These are phyloP conservation scores for Cyberlindnera sargentensis DNA, from an alignment of 805 yeast genomes.

Conservation along the genomic window DNA sequence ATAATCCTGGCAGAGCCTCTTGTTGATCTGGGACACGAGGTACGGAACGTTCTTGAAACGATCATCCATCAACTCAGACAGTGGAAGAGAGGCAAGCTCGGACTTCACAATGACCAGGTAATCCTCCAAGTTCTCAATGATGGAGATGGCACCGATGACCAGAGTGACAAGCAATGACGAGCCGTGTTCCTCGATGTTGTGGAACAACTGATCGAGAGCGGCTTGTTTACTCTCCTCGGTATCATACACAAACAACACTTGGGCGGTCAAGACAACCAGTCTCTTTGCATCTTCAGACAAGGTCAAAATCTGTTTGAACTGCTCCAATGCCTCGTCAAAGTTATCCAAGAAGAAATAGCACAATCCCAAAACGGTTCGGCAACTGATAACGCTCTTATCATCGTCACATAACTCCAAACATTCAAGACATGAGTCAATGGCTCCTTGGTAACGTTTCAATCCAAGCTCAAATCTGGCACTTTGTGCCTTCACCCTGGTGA, in stretches of 20 bases:
- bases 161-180: constrained; percentile 60
- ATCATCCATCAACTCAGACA: constrained; percentile 44
- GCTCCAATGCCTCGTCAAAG: constrained; percentile 58
- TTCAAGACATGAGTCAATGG: constrained; percentile 54
- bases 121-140: constrained; percentile 55
- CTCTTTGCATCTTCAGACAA: constrained; percentile 51
- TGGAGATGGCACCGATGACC: constrained; percentile 72
- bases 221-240: constrained; percentile 72
- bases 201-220: constrained; percentile 76
- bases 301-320: constrained; percentile 58
- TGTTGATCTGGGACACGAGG: constrained; percentile 45
- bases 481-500: constrained; percentile 58
- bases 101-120: constrained; percentile 54
- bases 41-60: constrained; percentile 48
- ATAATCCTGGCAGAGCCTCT: constrained; percentile 27
- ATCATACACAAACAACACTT: constrained; percentile 72
- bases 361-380: constrained; percentile 66
- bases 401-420: constrained; percentile 42
- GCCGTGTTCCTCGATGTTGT: constrained; percentile 56
- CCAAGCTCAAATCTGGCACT: constrained; percentile 70
- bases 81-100: constrained; percentile 50
- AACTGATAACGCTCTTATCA: constrained; percentile 39
- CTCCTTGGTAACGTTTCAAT: constrained; percentile 41
- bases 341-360: constrained; percentile 56
- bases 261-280: constrained; percentile 68